Evolutionary conservation across 768 basidiomycete genomes (phyloP), one percentile per base, ranked within the genome.

Genomic region (Sutorius australiensis): DNA sequence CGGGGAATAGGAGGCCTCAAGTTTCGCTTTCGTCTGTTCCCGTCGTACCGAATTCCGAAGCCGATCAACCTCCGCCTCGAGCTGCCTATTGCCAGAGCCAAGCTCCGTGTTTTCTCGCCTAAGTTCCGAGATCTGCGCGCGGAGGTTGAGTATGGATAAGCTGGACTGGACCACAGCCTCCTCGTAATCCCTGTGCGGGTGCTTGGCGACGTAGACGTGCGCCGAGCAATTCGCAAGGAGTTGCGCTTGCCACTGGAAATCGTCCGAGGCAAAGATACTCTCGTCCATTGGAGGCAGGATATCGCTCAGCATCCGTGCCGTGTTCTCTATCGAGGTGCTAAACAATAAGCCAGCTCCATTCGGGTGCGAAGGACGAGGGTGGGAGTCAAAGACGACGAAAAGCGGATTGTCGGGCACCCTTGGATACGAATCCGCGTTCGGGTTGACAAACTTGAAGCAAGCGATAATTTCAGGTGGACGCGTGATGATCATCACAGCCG

Each of bases 391-490:
- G 39, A 87, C 68, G 41, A 80, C 73, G 57, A 81, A 86, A 14
- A 81, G 64, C 3, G 62, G 54, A 19, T 47, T 27, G 21, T 68
- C 63, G n/a, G 48, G 36, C 2, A 45, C 31, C n/a, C 13, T 46
- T 7, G 56, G 27, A 31, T 16, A 33, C 17, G 30, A 24, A 13
- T 11, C 2, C 6, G 48, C 33, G 16, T 47, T 19, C 5, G 42
- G 11, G 32, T 40, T 59, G 32, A 56, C 48, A 36, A 74, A 58
- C 53, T 70, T 73, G 54, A 84, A 61, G 61, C 82, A 80, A 16
- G 78, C 74, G 12, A 87, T 65, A 48, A 87, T 86, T 61, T 87
- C 87, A 0, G 87, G 86, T 33, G 86, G 84, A 19, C 84, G 82
- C 0, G 86, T 88, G 54, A 88, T 80, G 46, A 86, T 73, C 33